Percentiles rank a stretch among this genome's conserved stretches.
Conservation (phyloP, 2,329 filamentous ascomycete genomes). For the Zymoseptoria tritici region DNA sequence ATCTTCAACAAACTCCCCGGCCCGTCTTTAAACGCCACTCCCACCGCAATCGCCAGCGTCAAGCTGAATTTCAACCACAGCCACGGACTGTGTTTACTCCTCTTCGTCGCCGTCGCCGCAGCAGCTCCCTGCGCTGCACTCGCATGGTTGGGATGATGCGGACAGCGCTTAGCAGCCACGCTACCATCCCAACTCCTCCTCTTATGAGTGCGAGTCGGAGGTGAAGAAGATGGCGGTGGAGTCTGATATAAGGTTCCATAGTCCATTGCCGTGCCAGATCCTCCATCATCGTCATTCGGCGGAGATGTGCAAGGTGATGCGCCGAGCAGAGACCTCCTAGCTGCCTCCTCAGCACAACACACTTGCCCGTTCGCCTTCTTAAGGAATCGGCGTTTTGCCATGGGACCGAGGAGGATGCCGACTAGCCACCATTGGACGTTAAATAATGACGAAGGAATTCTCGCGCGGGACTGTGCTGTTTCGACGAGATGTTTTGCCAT, state of each 20-base stretch:
- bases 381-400: conserved; percentile 29
- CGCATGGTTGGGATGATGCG: conserved; percentile 2
- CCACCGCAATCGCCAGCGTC: conserved; percentile 41
- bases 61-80: conserved; percentile 44
- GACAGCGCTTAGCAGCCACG: conserved; percentile 8
- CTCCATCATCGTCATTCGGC: neutral
- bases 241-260: conserved; percentile 22
- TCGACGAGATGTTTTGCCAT: conserved; percentile 27
- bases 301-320: neutral
- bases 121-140: no score
- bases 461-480: conserved; percentile 22
- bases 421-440: conserved; percentile 31
- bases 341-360: neutral
- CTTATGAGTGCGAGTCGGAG: neutral
- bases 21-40: conserved; percentile 41
- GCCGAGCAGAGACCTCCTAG: neutral
- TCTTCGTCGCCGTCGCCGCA: neutral
- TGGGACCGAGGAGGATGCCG: conserved; percentile 27
- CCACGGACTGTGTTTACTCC: conserved; percentile 28
- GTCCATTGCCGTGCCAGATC: conserved; percentile 4
- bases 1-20: conserved; percentile 34
- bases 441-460: conserved; percentile 23
- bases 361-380: conserved; percentile 4
- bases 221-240: conserved; percentile 10
- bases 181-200: neutral